Base-by-base conservation (phyloP, 2,329 filamentous ascomycete species). In the Cladophialophora chaetospira region DNA sequence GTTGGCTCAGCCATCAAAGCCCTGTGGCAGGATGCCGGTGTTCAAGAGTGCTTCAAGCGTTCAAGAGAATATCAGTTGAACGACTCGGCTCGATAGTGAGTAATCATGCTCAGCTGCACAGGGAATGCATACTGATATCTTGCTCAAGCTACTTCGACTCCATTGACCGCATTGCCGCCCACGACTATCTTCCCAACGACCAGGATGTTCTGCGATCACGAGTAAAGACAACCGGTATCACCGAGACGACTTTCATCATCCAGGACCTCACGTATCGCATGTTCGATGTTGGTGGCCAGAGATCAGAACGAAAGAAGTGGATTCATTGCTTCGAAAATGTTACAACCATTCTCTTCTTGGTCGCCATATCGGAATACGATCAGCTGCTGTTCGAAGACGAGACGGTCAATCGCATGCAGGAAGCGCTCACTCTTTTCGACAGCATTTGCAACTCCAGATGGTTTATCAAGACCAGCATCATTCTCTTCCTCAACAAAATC, bases 301-400 rank as follows among this genome's bases (percentile, higher is more conserved):
- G 92, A 73, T 96, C 91, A 5, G 92, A 97, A 77, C 87, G 92
- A 72, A 97, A 97, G 88, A 97, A 97, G 85, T 97, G 92, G 92
- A 97, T 97, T 68, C 92, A 97, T 79, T 96, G 92, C 79, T 97
- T 97, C 76, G 92, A 97, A 79, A 96, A 97, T 69, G 92, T 97
- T 69, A 96, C 91, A 6, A 96, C 92, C 8, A 96, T 97, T 67
- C 88, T 97, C 35, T 97, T 97, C 86, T 79, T 96, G 54, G 93
- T 97, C 65, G 93, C 93, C 75, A 96, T 97, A 67, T 96, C 91
- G 66, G 92, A 96, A 75, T 97, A 97, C 79, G 92, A 97, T 73
- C 92, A 96, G 78, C 81, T 96, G 61, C 83, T 97, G 43, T 96
- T 97, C 73, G 92, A 97, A 73, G 92, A 97, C 71, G 92, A 96